A percentile compares a stretch with the other conserved stretches of the same genome.
Conservation (phyloP, 495 filamentous ascomycete species). For the Patellaria atrata region DNA sequence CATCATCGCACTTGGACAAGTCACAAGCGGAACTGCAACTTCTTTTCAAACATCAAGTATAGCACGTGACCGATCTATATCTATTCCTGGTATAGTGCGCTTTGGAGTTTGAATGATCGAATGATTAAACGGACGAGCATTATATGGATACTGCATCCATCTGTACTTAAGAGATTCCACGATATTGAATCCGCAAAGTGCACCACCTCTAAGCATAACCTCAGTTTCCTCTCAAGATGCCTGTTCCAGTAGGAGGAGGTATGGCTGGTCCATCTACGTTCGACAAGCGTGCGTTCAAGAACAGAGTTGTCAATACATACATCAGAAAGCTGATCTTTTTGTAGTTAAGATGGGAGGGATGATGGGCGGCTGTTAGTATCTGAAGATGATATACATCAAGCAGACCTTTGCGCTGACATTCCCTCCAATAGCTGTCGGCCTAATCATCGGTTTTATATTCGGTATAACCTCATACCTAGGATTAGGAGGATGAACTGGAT, state of each 20-base stretch:
- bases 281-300: constrained; percentile 89
- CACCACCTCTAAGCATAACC: background rate
- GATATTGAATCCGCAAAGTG: background rate
- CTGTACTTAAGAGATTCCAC: background rate
- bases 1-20: too few species aligned
- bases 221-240: constrained; percentile 36
- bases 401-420: constrained; percentile 8
- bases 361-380: constrained; percentile 84
- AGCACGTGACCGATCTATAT: too few species aligned
- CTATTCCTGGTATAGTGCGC: too few species aligned
- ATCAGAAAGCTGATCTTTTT: too few species aligned
- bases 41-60: too few species aligned
- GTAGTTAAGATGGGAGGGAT: constrained; percentile 94
- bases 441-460: constrained; percentile 95
- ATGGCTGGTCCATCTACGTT: constrained; percentile 60
- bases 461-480: constrained; percentile 42
- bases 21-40: too few species aligned
- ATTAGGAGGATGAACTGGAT: background rate
- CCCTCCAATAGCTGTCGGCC: constrained; percentile 64
- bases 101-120: too few species aligned
- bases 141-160: too few species aligned
- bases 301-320: too few species aligned
- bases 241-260: constrained; percentile 44
- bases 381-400: too few species aligned
- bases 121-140: too few species aligned